phyloP scores from a whole-genome alignment of 345 rosid species.

The Pseudoturritis turrita region DNA sequence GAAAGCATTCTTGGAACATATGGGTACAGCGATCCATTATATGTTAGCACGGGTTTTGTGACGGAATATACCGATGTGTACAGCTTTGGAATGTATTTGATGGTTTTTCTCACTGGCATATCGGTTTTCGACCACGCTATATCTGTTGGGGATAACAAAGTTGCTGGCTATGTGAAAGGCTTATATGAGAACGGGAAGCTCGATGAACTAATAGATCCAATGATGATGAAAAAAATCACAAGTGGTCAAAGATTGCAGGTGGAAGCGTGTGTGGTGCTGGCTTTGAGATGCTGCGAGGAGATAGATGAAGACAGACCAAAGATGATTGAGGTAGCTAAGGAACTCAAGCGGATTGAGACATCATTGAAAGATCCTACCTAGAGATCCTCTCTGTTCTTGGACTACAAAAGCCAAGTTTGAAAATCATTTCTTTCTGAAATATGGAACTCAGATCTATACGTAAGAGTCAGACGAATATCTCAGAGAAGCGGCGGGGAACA shows the following conservation, averaged over 20 bases:
- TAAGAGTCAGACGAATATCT: too few species aligned
- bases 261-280: background rate
- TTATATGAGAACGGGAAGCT: background rate
- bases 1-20: background rate
- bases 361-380: background rate
- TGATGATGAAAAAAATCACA: background rate
- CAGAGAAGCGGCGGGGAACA: too few species aligned
- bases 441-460: too few species aligned
- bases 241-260: slow-evolving; percentile 4
- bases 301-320: slow-evolving; percentile 17
- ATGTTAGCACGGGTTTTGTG: background rate
- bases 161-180: background rate
- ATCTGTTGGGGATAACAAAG: background rate
- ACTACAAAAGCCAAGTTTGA: too few species aligned
- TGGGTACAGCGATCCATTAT: background rate
- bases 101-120: background rate
- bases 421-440: too few species aligned
- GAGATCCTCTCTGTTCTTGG: too few species aligned
- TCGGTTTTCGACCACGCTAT: background rate
- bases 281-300: slow-evolving; percentile 13
- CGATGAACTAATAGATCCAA: background rate
- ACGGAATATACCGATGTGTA: slow-evolving; percentile 10
- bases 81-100: background rate
- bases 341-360: slow-evolving; percentile 5
- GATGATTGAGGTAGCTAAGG: slow-evolving; percentile 23